phyloP scores from a whole-genome alignment of 2,329 filamentous ascomycete species.

The Tolypocladium inflatum region DNA sequence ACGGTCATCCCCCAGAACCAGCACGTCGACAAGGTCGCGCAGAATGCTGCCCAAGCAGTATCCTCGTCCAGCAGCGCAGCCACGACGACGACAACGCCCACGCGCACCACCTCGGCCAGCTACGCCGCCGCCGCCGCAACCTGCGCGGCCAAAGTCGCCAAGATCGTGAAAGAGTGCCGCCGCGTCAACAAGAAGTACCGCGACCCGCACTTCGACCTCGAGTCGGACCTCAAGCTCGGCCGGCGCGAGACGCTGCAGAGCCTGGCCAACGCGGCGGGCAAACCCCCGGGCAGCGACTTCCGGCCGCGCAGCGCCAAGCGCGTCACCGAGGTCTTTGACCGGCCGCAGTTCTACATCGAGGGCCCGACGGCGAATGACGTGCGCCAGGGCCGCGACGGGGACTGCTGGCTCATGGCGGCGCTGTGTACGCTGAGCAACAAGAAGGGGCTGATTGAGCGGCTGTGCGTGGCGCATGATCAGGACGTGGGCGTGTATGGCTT shows the following conservation, averaged over 20 bases:
- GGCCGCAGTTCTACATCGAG: conserved; percentile 68
- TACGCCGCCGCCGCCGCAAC: conserved; percentile 64
- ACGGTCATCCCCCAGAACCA: conserved; percentile 61
- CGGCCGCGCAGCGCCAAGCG: conserved; percentile 52
- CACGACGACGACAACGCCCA: background rate
- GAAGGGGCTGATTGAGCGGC: conserved; percentile 57
- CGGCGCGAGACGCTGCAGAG: conserved; percentile 39
- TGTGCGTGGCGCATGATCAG: conserved; percentile 66
- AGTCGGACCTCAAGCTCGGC: conserved; percentile 60
- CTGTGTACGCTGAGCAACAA: conserved; percentile 70
- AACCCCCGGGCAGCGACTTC: conserved; percentile 21
- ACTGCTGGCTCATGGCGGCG: conserved; percentile 82
- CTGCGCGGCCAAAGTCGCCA: conserved; percentile 55
- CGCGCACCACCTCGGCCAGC: conserved; percentile 49
- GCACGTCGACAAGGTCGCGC: conserved; percentile 51
- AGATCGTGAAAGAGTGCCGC: conserved; percentile 57
- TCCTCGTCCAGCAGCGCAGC: background rate
- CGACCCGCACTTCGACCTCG: conserved; percentile 80
- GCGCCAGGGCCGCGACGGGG: conserved; percentile 66
- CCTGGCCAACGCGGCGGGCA: conserved; percentile 23
- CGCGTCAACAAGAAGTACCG: conserved; percentile 78
- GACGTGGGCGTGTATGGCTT: conserved; percentile 76
- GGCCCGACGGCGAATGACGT: conserved; percentile 70
- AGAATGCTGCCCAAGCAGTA: conserved; percentile 19
- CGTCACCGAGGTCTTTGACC: conserved; percentile 66